Conservation (phyloP, 306 rosid genomes). For the Acacia acuminata region DNA sequence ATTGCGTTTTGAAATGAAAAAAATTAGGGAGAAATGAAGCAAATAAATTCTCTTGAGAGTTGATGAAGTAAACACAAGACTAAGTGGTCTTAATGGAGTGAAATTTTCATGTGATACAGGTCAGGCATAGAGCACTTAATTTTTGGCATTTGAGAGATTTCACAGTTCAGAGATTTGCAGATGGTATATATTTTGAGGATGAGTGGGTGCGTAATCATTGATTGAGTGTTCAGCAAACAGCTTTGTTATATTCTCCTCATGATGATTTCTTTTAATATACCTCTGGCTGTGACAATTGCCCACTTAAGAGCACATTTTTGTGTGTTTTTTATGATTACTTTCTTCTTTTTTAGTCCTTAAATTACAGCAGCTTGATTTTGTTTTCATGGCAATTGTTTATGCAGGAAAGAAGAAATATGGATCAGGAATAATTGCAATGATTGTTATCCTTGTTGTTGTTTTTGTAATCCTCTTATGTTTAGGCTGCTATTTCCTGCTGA, state of each 20-base stretch:
- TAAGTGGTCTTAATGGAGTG: background rate
- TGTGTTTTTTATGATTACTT: background rate
- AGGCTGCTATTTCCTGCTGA: conserved; percentile 33
- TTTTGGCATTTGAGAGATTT: background rate
- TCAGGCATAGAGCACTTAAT: background rate
- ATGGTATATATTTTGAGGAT: background rate
- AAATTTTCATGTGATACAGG: background rate
- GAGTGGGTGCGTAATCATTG: background rate
- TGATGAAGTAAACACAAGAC: background rate
- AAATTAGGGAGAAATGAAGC: background rate
- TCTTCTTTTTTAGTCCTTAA: background rate
- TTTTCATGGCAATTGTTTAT: background rate
- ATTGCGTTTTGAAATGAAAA: background rate
- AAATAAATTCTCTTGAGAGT: background rate
- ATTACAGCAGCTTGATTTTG: background rate
- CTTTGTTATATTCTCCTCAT: background rate
- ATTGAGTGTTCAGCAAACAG: background rate
- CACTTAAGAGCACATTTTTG: background rate
- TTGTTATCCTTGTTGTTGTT: conserved; percentile 26
- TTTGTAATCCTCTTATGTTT: background rate
- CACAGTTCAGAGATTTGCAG: background rate
- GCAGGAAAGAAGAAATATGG: conserved; percentile 34
- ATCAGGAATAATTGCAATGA: conserved; percentile 4
- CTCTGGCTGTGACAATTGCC: background rate
- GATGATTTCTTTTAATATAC: background rate